A percentile compares a stretch with the other conserved stretches of the same genome.
These are phyloP conservation scores for Dactylella cylindrospora DNA, from an alignment of 2,329 filamentous ascomycete genomes.

Conservation along the genomic window DNA sequence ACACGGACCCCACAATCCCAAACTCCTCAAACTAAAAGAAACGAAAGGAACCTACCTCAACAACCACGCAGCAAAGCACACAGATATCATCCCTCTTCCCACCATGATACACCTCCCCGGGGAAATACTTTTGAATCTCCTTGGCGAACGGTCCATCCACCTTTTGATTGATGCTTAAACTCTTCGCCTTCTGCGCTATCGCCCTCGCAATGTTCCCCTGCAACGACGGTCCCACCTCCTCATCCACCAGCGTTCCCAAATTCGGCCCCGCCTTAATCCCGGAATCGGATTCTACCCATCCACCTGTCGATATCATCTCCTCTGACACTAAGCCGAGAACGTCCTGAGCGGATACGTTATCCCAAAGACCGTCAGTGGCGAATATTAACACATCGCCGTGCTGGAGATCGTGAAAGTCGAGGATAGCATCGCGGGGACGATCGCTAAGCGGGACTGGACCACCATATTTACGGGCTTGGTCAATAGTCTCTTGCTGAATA, in stretches of 20 bases:
- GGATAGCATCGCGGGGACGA: constrained; percentile 77
- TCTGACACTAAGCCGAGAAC: constrained; percentile 76
- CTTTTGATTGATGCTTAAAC: constrained; percentile 76
- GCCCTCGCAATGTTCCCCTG: constrained; percentile 77
- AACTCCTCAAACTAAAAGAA: not conserved
- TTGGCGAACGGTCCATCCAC: constrained; percentile 91
- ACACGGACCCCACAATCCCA: no score
- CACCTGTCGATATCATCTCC: constrained; percentile 71
- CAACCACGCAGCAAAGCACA: constrained; percentile 75
- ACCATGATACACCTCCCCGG: constrained; percentile 81
- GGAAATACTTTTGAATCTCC: constrained; percentile 85
- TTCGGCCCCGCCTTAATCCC: constrained; percentile 66
- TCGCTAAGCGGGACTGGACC: constrained; percentile 74
- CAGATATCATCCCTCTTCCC: constrained; percentile 97
- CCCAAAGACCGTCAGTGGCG: constrained; percentile 92
- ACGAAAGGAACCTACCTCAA: constrained; percentile 63
- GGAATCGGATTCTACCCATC: constrained; percentile 68
- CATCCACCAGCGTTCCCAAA: constrained; percentile 53
- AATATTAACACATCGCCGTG: constrained; percentile 94
- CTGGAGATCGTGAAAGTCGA: constrained; percentile 72
- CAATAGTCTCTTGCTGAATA: constrained; percentile 75
- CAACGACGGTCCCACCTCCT: constrained; percentile 53
- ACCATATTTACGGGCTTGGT: constrained; percentile 80
- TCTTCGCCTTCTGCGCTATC: constrained; percentile 79
- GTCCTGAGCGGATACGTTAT: constrained; percentile 91